Percentiles rank a stretch among this genome's conserved stretches.
Evolutionary conservation across 1,139 yeast species (phyloP).

Genomic region (Zhuliangozyma blackwelliae): DNA sequence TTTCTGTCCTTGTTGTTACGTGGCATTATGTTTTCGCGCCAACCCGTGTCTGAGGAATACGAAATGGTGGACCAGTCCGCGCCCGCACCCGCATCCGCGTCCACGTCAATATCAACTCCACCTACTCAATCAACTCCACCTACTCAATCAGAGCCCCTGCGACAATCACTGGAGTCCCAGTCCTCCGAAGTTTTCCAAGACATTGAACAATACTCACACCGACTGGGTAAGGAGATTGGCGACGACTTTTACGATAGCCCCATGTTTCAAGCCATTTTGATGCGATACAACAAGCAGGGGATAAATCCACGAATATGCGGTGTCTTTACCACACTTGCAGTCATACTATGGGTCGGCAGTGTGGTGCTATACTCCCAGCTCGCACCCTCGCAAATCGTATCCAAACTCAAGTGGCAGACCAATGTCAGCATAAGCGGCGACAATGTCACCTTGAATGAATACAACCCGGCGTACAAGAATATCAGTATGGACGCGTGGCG

Average conservation of each 20-base stretch:
- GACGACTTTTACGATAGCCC: constrained; percentile 25
- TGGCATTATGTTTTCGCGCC: constrained; percentile 7
- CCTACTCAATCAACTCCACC: not conserved
- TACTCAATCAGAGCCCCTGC: not conserved
- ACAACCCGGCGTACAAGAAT: constrained; percentile 23
- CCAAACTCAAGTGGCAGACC: constrained; percentile 26
- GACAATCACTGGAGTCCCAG: constrained; percentile 15
- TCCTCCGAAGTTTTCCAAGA: constrained; percentile 29
- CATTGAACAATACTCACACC: constrained; percentile 17
- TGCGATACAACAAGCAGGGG: constrained; percentile 16
- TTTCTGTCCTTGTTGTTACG: too few species aligned
- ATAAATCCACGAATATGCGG: constrained; percentile 8
- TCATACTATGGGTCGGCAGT: constrained; percentile 25
- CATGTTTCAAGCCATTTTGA: constrained; percentile 21
- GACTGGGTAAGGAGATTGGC: constrained; percentile 1
- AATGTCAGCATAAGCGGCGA: constrained; percentile 22
- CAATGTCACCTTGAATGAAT: constrained; percentile 31
- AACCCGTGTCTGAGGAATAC: constrained; percentile 16
- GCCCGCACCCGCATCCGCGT: not conserved
- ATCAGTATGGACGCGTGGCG: constrained; percentile 26
- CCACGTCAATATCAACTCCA: not conserved
- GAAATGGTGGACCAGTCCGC: constrained; percentile 19
- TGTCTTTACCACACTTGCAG: constrained; percentile 5
- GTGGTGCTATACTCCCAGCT: constrained; percentile 29
- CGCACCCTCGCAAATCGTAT: constrained; percentile 17